These are phyloP conservation scores for Umbilicaria muhlenbergii DNA, from an alignment of 495 filamentous ascomycete genomes.

Conservation along the genomic window DNA sequence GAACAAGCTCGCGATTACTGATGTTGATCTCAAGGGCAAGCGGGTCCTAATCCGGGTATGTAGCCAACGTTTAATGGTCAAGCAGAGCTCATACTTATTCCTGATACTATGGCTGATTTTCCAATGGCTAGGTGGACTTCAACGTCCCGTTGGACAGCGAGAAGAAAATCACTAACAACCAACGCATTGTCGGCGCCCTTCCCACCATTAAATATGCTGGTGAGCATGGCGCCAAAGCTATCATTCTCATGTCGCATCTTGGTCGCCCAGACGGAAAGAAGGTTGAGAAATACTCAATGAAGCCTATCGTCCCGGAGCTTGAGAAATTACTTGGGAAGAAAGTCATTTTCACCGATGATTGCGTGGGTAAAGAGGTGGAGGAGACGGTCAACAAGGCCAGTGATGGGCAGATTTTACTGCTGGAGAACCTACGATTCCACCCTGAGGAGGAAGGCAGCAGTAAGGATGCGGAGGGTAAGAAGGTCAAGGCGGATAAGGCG, in stretches of 20 bases:
- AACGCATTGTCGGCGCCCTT: conserved; percentile 92
- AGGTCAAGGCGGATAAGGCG: conserved; percentile 90
- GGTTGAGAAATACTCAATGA: conserved; percentile 85
- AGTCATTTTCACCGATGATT: conserved; percentile 83
- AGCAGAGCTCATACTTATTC: conserved; percentile 1
- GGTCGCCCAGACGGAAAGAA: conserved; percentile 83
- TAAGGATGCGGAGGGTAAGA: conserved; percentile 86
- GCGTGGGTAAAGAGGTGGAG: conserved; percentile 79
- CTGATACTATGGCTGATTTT: background rate
- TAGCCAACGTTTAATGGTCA: conserved; percentile 8
- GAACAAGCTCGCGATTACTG: conserved; percentile 92
- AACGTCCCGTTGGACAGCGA: conserved; percentile 90
- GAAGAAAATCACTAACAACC: conserved; percentile 92
- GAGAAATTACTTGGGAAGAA: conserved; percentile 72
- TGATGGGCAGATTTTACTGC: conserved; percentile 71
- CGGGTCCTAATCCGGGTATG: conserved; percentile 90
- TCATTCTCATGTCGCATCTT: conserved; percentile 97
- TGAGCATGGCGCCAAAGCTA: conserved; percentile 85
- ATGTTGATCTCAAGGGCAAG: conserved; percentile 95
- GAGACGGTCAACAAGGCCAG: conserved; percentile 71
- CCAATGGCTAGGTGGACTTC: conserved; percentile 71
- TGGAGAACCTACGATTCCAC: conserved; percentile 98
- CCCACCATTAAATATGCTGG: conserved; percentile 98
- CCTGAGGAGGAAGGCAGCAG: conserved; percentile 91
- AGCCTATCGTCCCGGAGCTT: conserved; percentile 81